Evolutionary conservation across 306 rosid species (phyloP).

Genomic region (Lathyrus sativus): DNA sequence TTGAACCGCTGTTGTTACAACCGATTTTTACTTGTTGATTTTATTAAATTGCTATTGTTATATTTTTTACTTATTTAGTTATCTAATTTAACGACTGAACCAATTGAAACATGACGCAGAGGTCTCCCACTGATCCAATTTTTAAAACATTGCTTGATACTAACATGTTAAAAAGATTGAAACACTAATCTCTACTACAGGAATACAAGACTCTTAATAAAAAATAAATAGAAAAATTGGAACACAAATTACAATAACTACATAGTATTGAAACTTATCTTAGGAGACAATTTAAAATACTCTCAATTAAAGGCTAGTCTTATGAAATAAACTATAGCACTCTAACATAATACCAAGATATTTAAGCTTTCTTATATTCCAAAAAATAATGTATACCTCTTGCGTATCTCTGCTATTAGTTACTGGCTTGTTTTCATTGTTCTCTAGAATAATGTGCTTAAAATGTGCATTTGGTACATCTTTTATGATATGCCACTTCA

Average conservation of each 20-base stretch:
- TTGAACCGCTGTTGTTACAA: neutral
- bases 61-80: neutral
- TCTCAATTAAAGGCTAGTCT: neutral
- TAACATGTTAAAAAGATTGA: neutral
- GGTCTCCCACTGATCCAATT: neutral
- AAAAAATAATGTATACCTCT: constrained; percentile 55
- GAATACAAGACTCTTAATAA: neutral
- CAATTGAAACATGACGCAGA: neutral
- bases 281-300: neutral
- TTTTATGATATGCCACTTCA: constrained; percentile 89
- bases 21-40: neutral
- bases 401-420: constrained; percentile 96
- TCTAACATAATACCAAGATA: neutral
- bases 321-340: neutral
- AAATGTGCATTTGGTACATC: constrained; percentile 79
- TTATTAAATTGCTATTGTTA: neutral
- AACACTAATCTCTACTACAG: neutral
- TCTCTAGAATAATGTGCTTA: constrained; percentile 85
- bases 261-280: neutral
- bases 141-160: neutral
- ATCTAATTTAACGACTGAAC: neutral
- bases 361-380: neutral
- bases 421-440: constrained; percentile 96
- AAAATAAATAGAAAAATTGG: neutral
- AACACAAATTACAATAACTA: neutral